phyloP scores from a whole-genome alignment of 75 land plant genomes.

The Picea sitchensis region DNA sequence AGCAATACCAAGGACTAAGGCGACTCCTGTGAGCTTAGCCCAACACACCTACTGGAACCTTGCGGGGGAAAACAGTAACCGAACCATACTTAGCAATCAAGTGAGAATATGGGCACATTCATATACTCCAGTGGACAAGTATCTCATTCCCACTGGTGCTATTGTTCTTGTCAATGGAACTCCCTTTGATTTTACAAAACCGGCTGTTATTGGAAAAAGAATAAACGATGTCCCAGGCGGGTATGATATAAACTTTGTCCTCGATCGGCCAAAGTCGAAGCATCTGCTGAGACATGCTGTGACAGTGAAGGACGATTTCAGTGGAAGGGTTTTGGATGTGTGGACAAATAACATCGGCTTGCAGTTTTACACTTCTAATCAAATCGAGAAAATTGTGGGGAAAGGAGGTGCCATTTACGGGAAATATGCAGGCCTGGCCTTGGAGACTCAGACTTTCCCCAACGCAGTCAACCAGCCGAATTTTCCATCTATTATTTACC shows the following conservation, averaged over 20 bases:
- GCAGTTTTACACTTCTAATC: slow-evolving; percentile 65
- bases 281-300: slow-evolving; percentile 38
- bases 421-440: slow-evolving; percentile 38
- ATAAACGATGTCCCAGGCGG: slow-evolving; percentile 36
- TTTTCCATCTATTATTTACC: slow-evolving; percentile 65
- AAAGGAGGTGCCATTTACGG: slow-evolving; percentile 50
- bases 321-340: slow-evolving; percentile 57
- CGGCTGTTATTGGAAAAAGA: slow-evolving; percentile 29
- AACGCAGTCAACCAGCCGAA: slow-evolving; percentile 62
- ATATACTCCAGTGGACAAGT: slow-evolving; percentile 52
- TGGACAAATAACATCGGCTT: slow-evolving; percentile 52
- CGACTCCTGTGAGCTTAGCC: slow-evolving; percentile 74
- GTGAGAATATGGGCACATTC: slow-evolving; percentile 40
- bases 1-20: slow-evolving; percentile 45
- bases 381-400: slow-evolving; percentile 34
- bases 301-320: slow-evolving; percentile 25
- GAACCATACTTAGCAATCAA: slow-evolving; percentile 37
- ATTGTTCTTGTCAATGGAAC: slow-evolving; percentile 50
- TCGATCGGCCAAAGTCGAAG: slow-evolving; percentile 21
- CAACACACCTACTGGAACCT: slow-evolving; percentile 87
- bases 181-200: slow-evolving; percentile 56
- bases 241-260: slow-evolving; percentile 70
- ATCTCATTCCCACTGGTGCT: slow-evolving; percentile 69
- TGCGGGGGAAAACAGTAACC: slow-evolving; percentile 53
- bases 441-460: slow-evolving; percentile 79